Base-by-base conservation (phyloP, 805 yeast genomes). In the Metschnikowia similis region DNA sequence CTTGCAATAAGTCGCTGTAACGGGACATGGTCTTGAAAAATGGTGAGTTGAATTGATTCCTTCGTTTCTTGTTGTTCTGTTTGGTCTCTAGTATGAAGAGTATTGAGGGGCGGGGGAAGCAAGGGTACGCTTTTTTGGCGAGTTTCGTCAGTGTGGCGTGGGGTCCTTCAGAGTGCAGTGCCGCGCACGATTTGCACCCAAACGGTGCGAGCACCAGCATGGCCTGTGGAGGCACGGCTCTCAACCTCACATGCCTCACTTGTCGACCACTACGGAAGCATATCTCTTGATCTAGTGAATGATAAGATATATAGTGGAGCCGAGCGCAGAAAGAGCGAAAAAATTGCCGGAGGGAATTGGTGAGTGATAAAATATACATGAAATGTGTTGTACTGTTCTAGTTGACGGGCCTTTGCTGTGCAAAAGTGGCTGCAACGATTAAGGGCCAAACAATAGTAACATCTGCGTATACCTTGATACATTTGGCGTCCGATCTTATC, bases 401-500 rank as follows among this genome's bases (percentile, higher is more conserved):
- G 9, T 41, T 41, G 29, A 16, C n/a, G 16, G 45, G 45, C 30
- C 45, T 41, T 34, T 41, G 45, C 35, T 62, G 76, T 74, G 97
- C 98, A 76, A 92, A 94, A 2, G 99, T 94, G 35, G 98, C 98
- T 44, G 97, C 99, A 31, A 94, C 98, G 56, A 94, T 86, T 64
- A 94, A 77, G 54, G 99, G 99, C 76, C 92, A 87, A 14, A 94
- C 98, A 30, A 89, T 76, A 10, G 97, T 87, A 14, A 89, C 99
- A 66, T 94, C 99, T 13, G 96, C 95, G 61, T 88, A 94, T 41
- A 94, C 91, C 72, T 94, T 94, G 49, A 90, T 96, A 52, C 85
- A 81, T 62, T 81, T 82, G 30, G 99, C 99, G 38, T 89, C 96
- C 6, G 96, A 87, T 72, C 89, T 91, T 70, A 94, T 94, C 70